Evolutionary conservation across 768 basidiomycete species (phyloP).

Genomic region (Podaxis mareebaensis): DNA sequence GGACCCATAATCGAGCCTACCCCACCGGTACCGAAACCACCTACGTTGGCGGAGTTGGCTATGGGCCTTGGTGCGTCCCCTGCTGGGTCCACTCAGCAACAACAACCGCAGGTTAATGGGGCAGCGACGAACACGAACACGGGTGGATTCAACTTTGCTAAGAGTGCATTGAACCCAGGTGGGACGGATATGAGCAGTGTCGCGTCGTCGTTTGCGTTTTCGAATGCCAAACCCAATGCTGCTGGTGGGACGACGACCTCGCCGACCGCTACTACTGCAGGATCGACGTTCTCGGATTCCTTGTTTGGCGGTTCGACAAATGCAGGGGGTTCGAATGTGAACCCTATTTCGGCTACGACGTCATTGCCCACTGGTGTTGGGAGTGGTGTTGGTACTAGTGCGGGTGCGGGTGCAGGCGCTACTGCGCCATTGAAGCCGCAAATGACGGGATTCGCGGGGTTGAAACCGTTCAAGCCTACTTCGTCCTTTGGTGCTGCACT

Average conservation of each 20-base stretch:
- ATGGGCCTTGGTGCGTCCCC: constrained; percentile 39
- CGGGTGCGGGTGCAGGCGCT: not conserved
- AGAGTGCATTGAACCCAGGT: constrained; percentile 43
- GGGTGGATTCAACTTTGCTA: constrained; percentile 37
- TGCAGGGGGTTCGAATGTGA: constrained; percentile 24
- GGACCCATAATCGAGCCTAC: constrained; percentile 68
- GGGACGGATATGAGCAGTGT: constrained; percentile 64
- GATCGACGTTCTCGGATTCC: constrained; percentile 49
- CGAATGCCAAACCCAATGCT: constrained; percentile 27
- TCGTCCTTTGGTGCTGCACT: constrained; percentile 79
- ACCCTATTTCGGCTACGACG: constrained; percentile 20
- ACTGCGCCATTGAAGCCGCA: constrained; percentile 44
- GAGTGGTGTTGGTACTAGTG: not conserved
- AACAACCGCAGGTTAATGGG: constrained; percentile 26
- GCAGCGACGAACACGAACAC: constrained; percentile 21
- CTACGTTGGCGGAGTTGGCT: constrained; percentile 80
- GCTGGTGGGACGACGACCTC: constrained; percentile 21
- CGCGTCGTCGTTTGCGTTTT: constrained; percentile 70
- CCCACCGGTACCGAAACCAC: constrained; percentile 70
- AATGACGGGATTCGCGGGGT: constrained; percentile 53
- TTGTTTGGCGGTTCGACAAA: constrained; percentile 41
- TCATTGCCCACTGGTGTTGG: constrained; percentile 14
- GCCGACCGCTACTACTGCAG: constrained; percentile 32
- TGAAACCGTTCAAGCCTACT: constrained; percentile 83
- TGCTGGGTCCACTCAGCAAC: constrained; percentile 13